Evolutionary conservation across 2,329 filamentous ascomycete species (phyloP), one percentile per base, ranked within the genome.

Genomic region (Pyrenochaeta sp.): DNA sequence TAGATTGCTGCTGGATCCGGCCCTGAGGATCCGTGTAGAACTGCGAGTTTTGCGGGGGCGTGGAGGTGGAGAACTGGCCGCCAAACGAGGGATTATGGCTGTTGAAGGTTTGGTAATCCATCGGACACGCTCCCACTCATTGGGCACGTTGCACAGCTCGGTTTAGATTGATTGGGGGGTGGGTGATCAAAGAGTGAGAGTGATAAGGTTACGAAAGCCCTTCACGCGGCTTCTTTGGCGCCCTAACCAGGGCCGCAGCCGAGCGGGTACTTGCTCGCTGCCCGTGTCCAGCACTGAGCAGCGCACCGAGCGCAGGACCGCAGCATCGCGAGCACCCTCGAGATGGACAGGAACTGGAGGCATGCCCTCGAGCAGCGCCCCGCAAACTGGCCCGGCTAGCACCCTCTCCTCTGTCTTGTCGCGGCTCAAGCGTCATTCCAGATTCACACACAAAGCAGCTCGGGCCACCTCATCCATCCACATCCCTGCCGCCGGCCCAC

Each of bases 101-200:
- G 62, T 65, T 67, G 61, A 69, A 71, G 17, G 58, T 55, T 59
- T 63, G 63, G 60, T 65, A 67, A 66, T 71, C 68, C 68, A 71
- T 71, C 52, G 60, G 45, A 54, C 44, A 45, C 48, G 39, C 48
- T 59, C 51, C 54, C 52, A 65, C 52, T 67, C 67, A 71, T 69
- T 67, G 68, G 66, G 61, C 49, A 59, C 58, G 65, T 71, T 54
- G 68, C 62, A 70, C 67, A 67, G 57, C 60, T 56, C 49, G 59
- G 55, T 58, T 67, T 67, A 67, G 63, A 69, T 69, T 69, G 67
- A 61, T 65, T 58, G 61, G 63, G 61, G 61, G 59, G 57, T 53
- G 58, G 55, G 53, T 57, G 61, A 60, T 61, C 55, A 55, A 50
- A 56, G 54, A 53, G 63, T 63, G 61, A 56, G 55, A 53, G 63